phyloP scores from a whole-genome alignment of 2,329 filamentous ascomycete genomes.

The Blastomyces percursus region DNA sequence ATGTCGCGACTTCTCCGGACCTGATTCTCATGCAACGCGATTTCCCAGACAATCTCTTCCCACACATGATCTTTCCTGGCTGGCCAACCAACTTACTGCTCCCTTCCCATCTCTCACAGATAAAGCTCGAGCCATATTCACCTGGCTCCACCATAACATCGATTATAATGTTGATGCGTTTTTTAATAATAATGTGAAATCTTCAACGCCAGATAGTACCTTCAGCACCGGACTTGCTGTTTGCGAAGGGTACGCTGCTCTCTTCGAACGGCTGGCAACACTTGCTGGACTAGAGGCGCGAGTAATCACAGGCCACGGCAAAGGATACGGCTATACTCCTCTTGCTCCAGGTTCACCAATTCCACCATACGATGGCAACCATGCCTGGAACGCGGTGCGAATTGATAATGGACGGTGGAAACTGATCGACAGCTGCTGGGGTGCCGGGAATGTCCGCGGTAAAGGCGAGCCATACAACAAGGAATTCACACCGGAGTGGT shows the following conservation, averaged over 20 bases:
- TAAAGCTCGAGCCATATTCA: conserved; percentile 86
- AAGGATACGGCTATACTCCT: conserved; percentile 64
- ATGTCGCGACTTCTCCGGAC: conserved; percentile 78
- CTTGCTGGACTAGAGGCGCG: conserved; percentile 69
- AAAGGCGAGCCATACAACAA: conserved; percentile 51
- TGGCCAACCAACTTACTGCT: conserved; percentile 66
- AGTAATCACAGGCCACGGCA: conserved; percentile 68
- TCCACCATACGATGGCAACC: conserved; percentile 54
- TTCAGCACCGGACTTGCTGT: conserved; percentile 71
- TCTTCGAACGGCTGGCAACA: conserved; percentile 67
- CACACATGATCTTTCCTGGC: conserved; percentile 54
- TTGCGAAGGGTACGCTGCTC: conserved; percentile 79
- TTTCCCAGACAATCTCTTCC: conserved; percentile 65
- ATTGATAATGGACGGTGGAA: conserved; percentile 88
- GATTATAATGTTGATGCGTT: conserved; percentile 72
- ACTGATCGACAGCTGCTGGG: conserved; percentile 86
- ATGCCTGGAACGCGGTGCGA: conserved; percentile 88
- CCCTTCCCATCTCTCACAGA: conserved; percentile 75
- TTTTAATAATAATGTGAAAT: conserved; percentile 58
- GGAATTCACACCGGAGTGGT: conserved; percentile 53
- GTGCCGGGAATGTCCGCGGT: conserved; percentile 59
- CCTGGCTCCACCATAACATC: conserved; percentile 92
- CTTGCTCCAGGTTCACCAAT: conserved; percentile 53
- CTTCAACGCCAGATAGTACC: conserved; percentile 59
- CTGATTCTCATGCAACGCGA: conserved; percentile 65